These are phyloP conservation scores for Aspergillus asperescens DNA, from an alignment of 495 filamentous ascomycete genomes.

Conservation along the genomic window DNA sequence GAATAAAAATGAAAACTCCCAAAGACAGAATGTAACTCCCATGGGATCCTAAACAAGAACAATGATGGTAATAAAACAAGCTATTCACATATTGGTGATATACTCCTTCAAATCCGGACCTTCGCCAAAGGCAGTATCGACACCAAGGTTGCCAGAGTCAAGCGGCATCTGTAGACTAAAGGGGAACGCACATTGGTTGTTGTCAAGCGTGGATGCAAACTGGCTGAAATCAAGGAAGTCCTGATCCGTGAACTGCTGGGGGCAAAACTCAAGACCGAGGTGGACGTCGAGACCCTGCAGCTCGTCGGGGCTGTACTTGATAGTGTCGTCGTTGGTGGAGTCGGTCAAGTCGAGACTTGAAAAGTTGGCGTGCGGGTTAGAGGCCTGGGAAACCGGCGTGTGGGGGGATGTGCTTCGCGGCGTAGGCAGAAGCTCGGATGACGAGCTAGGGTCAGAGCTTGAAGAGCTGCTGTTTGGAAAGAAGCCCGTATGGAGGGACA, in stretches of 20 bases:
- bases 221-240: conserved; percentile 39
- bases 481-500: background rate
- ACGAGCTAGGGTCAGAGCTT: conserved; percentile 9
- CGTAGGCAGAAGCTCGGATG: conserved; percentile 31
- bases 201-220: conserved; percentile 32
- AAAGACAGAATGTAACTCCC: no score
- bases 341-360: background rate
- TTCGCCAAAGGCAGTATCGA: background rate
- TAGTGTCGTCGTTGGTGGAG: conserved; percentile 13
- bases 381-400: conserved; percentile 33
- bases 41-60: no score
- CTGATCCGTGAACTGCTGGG: conserved; percentile 27
- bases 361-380: conserved; percentile 7
- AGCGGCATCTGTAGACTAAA: background rate
- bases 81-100: background rate
- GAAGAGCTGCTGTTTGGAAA: conserved; percentile 3
- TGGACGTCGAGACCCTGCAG: conserved; percentile 27
- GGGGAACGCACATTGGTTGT: conserved; percentile 15
- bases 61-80: background rate
- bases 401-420: conserved; percentile 37
- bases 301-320: conserved; percentile 16
- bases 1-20: no score
- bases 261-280: conserved; percentile 23
- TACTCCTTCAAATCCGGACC: background rate
- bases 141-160: background rate